Conservation (phyloP, 2,329 filamentous ascomycete species). For the Pseudogymnoascus sp. region DNA sequence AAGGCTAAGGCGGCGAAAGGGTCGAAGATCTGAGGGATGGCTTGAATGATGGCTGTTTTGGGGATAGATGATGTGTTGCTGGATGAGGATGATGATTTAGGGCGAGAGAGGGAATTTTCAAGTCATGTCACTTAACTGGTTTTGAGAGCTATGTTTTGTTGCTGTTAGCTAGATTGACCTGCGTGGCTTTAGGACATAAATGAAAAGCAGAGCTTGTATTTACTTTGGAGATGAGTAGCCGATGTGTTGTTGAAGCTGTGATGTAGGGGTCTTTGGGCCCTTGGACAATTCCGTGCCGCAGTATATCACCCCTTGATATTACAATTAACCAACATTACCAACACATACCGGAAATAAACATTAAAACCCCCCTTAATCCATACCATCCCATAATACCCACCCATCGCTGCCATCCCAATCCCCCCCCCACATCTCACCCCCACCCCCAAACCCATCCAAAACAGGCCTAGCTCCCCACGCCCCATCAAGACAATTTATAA, state of each 20-base stretch:
- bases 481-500: background rate
- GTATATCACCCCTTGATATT: background rate
- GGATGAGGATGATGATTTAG: background rate
- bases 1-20: slow-evolving; percentile 49
- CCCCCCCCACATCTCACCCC: background rate
- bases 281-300: background rate
- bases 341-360: background rate
- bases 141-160: slow-evolving; percentile 1
- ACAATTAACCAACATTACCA: background rate
- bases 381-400: background rate
- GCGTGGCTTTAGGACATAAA: background rate
- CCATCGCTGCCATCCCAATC: background rate
- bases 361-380: background rate
- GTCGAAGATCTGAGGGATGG: background rate
- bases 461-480: background rate
- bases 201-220: background rate
- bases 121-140: background rate
- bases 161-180: background rate
- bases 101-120: background rate
- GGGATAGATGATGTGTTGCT: background rate
- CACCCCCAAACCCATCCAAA: background rate
- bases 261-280: background rate
- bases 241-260: background rate
- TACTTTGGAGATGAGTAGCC: background rate
- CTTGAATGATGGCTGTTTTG: background rate